Conservation (phyloP, 2,329 filamentous ascomycete genomes). For the Magnaporthiopsis incrustans region DNA sequence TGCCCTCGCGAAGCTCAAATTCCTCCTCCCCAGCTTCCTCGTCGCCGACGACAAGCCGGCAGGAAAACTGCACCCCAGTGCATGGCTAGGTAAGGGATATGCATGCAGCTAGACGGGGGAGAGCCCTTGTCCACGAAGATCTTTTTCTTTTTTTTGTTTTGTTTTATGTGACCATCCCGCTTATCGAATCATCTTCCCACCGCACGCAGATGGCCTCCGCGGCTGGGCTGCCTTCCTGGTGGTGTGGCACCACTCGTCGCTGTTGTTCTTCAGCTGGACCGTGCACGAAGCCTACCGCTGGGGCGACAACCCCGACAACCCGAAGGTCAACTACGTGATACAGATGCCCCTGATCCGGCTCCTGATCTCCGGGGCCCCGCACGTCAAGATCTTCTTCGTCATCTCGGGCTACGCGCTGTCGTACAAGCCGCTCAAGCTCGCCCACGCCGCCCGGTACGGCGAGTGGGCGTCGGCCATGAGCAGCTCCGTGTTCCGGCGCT, state of each 20-base stretch:
- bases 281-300: conserved; percentile 21
- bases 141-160: too few species aligned
- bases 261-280: conserved; percentile 22
- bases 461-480: conserved; percentile 11
- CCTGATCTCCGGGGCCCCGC: conserved; percentile 24
- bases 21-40: conserved; percentile 5
- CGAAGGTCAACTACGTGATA: conserved; percentile 15
- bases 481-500: conserved; percentile 15
- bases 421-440: conserved; percentile 16
- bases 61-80: conserved; percentile 4
- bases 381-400: conserved; percentile 37
- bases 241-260: conserved; percentile 37
- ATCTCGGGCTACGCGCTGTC: conserved; percentile 28
- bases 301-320: conserved; percentile 7
- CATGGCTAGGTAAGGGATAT: conserved; percentile 5
- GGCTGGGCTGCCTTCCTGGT: conserved; percentile 49
- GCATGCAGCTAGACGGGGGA: too few species aligned
- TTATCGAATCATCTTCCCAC: neutral
- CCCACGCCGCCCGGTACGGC: conserved; percentile 10
- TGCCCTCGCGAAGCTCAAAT: neutral
- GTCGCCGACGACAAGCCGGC: neutral
- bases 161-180: neutral
- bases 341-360: conserved; percentile 30
- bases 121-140: too few species aligned
- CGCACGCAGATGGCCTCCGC: conserved; percentile 39